Base-by-base conservation (phyloP, 441 rosid species). In the Gossypium lobatum region DNA sequence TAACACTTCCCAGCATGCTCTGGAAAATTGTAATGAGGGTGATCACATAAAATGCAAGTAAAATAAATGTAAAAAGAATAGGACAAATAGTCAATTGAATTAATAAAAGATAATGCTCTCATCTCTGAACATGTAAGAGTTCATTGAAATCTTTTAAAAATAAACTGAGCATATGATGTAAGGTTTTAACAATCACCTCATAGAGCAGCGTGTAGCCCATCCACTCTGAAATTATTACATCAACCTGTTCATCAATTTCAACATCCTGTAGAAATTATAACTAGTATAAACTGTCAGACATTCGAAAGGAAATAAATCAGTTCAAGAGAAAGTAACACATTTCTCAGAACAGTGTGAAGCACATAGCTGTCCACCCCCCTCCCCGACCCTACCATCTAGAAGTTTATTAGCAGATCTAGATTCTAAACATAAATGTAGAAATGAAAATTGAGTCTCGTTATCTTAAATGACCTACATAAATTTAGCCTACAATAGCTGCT, bases 1-100 rank as follows among this genome's bases (percentile, higher is more conserved):
- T 93, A 68, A 95, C 98, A 81, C 98, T 95, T 78, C 95, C 99
- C 77, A 95, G 87, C 99, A 95, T 95, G 84, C 99, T 93, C 99
- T 95, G 26, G 64, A 57, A 5, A 82, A 73, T 20, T 3, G 14
- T 17, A 73, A 63, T 25, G 20, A 13, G 14, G 59, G 1, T 63
- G 53, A 73, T 18, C 10, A 39, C 26, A 72, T 62, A 50, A 72
- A 46, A 42, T 48, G n/a, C 52, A 63, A 65, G 80, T 64, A 50
- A 4, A 21, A 28, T 17, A 52, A 25, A 55, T 6, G 64, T 23
- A 55, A 73, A 73, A 64, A 70, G 37, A 73, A 70, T 28, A 67
- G 28, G 8, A 59, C 61, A 28, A 75, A 80, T 14, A 8, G 6
- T 17, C 39, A 55, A 67, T 63, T 25, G 64, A 55, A 42, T 48